A percentile compares a stretch with the other conserved stretches of the same genome.
These are phyloP conservation scores for Fusarium graminum DNA, from an alignment of 2,329 filamentous ascomycete genomes.

Conservation along the genomic window DNA sequence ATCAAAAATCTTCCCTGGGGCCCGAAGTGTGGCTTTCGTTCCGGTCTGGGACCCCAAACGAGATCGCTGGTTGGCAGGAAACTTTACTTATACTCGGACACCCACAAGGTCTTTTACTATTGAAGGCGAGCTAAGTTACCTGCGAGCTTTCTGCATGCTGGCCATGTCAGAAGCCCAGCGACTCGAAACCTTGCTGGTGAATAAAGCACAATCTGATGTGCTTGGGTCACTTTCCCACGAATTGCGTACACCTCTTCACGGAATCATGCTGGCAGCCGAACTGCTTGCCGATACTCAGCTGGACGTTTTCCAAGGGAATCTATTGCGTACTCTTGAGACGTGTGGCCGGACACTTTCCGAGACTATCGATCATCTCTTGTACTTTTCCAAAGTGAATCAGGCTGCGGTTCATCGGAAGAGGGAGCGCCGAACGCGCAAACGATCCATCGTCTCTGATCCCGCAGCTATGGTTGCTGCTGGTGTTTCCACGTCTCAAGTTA, in stretches of 20 bases:
- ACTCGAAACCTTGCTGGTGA: slow-evolving; percentile 54
- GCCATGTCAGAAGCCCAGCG: slow-evolving; percentile 69
- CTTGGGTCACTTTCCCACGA: slow-evolving; percentile 73
- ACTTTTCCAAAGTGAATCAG: slow-evolving; percentile 67
- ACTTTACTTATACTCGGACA: slow-evolving; percentile 63
- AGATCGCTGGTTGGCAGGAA: slow-evolving; percentile 63
- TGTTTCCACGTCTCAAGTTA: slow-evolving; percentile 17
- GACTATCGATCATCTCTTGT: slow-evolving; percentile 65
- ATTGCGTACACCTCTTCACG: slow-evolving; percentile 71
- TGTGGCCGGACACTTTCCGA: slow-evolving; percentile 66
- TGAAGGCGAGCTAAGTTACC: slow-evolving; percentile 63
- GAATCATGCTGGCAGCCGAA: slow-evolving; percentile 67
- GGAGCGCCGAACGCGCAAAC: slow-evolving; percentile 23
- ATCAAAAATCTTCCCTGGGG: slow-evolving; percentile 56
- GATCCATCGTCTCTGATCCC: slow-evolving; percentile 18
- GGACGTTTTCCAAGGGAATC: slow-evolving; percentile 60
- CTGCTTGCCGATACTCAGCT: slow-evolving; percentile 66
- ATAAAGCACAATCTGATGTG: slow-evolving; percentile 68
- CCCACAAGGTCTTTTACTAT: slow-evolving; percentile 60
- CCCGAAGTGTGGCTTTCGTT: slow-evolving; percentile 61
- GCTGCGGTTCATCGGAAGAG: slow-evolving; percentile 40
- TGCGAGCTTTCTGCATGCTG: slow-evolving; percentile 65
- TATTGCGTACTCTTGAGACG: slow-evolving; percentile 63
- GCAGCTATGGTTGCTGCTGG: slow-evolving; percentile 4
- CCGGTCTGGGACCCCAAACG: slow-evolving; percentile 62